Percentiles rank a stretch among this genome's conserved stretches.
Conservation (phyloP, 257 asterid genomes). For the Cinchona pubescens region DNA sequence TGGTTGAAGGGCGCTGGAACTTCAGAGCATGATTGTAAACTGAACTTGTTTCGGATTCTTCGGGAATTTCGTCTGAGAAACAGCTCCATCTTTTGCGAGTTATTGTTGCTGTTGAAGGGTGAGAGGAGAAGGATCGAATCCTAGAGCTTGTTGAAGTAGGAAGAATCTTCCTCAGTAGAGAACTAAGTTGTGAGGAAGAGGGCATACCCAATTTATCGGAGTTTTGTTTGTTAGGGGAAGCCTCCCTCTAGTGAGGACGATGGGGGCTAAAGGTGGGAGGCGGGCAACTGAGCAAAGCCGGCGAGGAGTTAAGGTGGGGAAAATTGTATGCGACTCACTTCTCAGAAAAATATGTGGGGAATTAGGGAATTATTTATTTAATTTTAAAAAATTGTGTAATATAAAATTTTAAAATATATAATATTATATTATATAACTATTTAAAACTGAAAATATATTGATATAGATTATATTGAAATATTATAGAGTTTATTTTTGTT, state of each 20-base stretch:
- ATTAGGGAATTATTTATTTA: too few relatives aligned
- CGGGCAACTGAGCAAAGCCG: too few relatives aligned
- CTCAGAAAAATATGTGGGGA: too few relatives aligned
- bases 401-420: too few relatives aligned
- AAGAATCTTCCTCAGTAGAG: conserved; percentile 7
- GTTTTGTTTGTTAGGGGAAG: too few relatives aligned
- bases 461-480: too few relatives aligned
- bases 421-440: too few relatives aligned
- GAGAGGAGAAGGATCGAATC: conserved; percentile 34
- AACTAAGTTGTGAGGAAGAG: background rate
- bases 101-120: conserved; percentile 23
- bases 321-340: too few relatives aligned
- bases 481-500: too few relatives aligned
- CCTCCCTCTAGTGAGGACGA: background rate
- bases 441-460: too few relatives aligned
- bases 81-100: conserved; percentile 25
- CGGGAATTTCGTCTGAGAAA: conserved; percentile 18
- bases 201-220: background rate
- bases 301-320: background rate
- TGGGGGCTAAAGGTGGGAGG: background rate
- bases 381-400: too few relatives aligned
- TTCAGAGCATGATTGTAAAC: conserved; percentile 56
- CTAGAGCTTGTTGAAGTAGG: conserved; percentile 13
- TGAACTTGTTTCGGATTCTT: conserved; percentile 36
- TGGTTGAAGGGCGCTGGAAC: conserved; percentile 59